phyloP scores from a whole-genome alignment of 495 filamentous ascomycete genomes.

The Elasticomyces elasticus region DNA sequence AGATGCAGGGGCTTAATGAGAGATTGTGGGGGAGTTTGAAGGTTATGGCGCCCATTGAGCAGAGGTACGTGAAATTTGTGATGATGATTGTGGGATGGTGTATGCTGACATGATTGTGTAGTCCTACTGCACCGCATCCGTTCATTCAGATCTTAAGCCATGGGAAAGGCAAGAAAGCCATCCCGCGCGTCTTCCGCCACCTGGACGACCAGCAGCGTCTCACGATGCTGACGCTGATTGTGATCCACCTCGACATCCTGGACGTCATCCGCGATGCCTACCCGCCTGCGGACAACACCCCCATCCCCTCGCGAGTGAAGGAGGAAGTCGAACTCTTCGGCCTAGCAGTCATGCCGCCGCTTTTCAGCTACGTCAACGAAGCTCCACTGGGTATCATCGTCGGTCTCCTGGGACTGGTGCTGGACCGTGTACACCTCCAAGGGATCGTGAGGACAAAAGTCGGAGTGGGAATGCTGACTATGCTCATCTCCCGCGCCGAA shows the following conservation, averaged over 20 bases:
- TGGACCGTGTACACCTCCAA: constrained; percentile 70
- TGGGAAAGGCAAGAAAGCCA: constrained; percentile 89
- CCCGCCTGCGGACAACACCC: constrained; percentile 54
- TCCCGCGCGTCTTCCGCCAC: constrained; percentile 89
- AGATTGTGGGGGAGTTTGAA: constrained; percentile 76
- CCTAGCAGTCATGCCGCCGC: constrained; percentile 73
- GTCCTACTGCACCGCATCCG: constrained; percentile 59
- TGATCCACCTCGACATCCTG: constrained; percentile 83
- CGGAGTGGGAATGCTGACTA: constrained; percentile 81
- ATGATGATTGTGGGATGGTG: neutral
- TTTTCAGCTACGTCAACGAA: constrained; percentile 81
- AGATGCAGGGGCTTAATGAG: constrained; percentile 61
- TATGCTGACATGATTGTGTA: constrained; percentile 11
- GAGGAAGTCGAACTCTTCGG: constrained; percentile 90
- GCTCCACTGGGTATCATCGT: constrained; percentile 82
- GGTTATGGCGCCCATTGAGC: constrained; percentile 80
- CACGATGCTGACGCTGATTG: constrained; percentile 87
- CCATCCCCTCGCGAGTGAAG: constrained; percentile 53
- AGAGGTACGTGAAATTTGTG: constrained; percentile 32
- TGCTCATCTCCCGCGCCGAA: constrained; percentile 89
- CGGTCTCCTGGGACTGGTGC: constrained; percentile 74
- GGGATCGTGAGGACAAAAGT: constrained; percentile 70
- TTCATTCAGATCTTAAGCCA: constrained; percentile 96
- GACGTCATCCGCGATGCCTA: constrained; percentile 79
- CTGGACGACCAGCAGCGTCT: constrained; percentile 85